These are phyloP conservation scores for Elsinoe perseae DNA, from an alignment of 2,329 filamentous ascomycete genomes.

Conservation along the genomic window DNA sequence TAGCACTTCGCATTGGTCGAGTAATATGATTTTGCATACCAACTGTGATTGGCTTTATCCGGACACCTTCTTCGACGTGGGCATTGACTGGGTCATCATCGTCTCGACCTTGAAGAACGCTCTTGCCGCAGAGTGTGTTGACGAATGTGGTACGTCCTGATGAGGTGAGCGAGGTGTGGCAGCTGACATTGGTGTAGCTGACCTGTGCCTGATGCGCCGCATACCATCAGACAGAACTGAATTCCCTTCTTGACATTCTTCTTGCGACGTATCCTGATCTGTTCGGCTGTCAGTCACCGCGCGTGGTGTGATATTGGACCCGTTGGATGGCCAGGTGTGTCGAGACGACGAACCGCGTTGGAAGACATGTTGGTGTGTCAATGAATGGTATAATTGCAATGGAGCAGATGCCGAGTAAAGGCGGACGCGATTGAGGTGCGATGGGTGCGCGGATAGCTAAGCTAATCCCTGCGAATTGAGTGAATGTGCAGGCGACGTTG, in stretches of 20 bases:
- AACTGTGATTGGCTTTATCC: slow-evolving; percentile 97
- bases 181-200: slow-evolving; percentile 24
- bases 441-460: slow-evolving; percentile 7
- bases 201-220: slow-evolving; percentile 97
- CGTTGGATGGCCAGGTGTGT: neutral
- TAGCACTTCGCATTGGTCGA: neutral
- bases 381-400: neutral
- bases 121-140: slow-evolving; percentile 96
- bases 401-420: slow-evolving; percentile 3
- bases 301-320: slow-evolving; percentile 18
- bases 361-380: slow-evolving; percentile 17
- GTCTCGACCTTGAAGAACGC: slow-evolving; percentile 84
- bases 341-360: slow-evolving; percentile 16
- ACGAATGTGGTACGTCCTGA: slow-evolving; percentile 95
- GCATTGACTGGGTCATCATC: slow-evolving; percentile 81
- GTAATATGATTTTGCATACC: slow-evolving; percentile 50
- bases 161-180: neutral
- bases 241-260: slow-evolving; percentile 99
- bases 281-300: slow-evolving; percentile 21
- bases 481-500: slow-evolving; percentile 13
- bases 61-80: slow-evolving; percentile 91
- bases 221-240: slow-evolving; percentile 99
- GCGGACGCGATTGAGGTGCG: slow-evolving; percentile 5
- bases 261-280: slow-evolving; percentile 98
- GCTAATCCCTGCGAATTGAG: slow-evolving; percentile 9